Conservation (phyloP, 2,329 filamentous ascomycete species). For the Neocatenulostroma microsporum region DNA sequence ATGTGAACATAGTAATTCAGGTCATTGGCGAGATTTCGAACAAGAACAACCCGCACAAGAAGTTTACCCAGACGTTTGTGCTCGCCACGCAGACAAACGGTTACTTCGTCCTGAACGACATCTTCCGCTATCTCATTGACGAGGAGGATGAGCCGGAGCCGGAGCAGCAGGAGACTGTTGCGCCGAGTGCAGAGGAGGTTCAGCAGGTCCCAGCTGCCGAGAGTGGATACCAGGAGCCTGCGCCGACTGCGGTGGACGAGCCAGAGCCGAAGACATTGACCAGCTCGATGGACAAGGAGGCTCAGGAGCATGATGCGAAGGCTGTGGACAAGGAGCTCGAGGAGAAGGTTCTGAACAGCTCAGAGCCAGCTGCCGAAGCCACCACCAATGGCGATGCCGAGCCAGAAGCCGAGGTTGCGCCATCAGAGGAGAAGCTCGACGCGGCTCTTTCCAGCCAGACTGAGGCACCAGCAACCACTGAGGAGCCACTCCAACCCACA, state of each 20-base stretch:
- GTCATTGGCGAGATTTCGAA: slow-evolving; percentile 98
- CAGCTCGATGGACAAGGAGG: slow-evolving; percentile 30
- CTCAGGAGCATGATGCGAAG: slow-evolving; percentile 37
- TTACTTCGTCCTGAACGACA: slow-evolving; percentile 97
- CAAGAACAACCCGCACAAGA: slow-evolving; percentile 82
- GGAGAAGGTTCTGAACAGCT: slow-evolving; percentile 42
- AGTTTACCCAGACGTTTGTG: slow-evolving; percentile 97
- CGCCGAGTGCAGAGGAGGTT: slow-evolving; percentile 8
- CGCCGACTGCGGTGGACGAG: slow-evolving; percentile 31
- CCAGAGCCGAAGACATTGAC: slow-evolving; percentile 22
- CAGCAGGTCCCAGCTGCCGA: slow-evolving; percentile 15
- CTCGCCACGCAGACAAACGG: slow-evolving; percentile 92
- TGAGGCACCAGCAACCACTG: slow-evolving; percentile 23
- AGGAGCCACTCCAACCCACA: slow-evolving; percentile 24
- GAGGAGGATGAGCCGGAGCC: slow-evolving; percentile 61
- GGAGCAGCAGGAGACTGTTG: slow-evolving; percentile 25
- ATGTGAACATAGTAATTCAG: slow-evolving; percentile 90
- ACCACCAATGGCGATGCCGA: slow-evolving; percentile 3
- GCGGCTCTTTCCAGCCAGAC: slow-evolving; percentile 15
- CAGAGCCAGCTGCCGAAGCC: slow-evolving; percentile 16
- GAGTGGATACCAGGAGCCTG: slow-evolving; percentile 35
- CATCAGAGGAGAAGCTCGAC: slow-evolving; percentile 21
- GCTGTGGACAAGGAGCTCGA: slow-evolving; percentile 69
- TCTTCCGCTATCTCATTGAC: slow-evolving; percentile 86
- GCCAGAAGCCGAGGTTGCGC: neutral